These are phyloP conservation scores for Brassica nigra DNA, from an alignment of 345 rosid species.

Conservation along the genomic window DNA sequence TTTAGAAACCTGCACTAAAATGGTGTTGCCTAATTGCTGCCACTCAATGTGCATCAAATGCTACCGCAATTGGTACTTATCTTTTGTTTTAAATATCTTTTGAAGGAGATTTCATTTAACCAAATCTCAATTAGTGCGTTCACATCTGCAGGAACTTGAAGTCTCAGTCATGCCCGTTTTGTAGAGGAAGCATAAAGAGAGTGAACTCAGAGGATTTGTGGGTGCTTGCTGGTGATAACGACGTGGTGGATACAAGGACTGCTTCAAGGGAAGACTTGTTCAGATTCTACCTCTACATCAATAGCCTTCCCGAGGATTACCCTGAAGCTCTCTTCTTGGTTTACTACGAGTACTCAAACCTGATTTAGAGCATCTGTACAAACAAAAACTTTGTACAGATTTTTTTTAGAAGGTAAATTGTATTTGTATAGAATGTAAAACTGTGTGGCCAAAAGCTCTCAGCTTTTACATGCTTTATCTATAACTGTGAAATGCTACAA, in stretches of 20 bases:
- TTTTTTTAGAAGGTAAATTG: conserved; percentile 10
- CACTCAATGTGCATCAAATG: conserved; percentile 99
- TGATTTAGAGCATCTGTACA: conserved; percentile 38
- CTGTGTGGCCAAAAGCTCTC: conserved; percentile 33
- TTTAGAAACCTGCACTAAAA: conserved; percentile 89
- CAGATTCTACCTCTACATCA: conserved; percentile 81
- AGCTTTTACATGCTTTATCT: conserved; percentile 30
- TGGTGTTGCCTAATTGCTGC: conserved; percentile 94
- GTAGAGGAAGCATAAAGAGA: conserved; percentile 93
- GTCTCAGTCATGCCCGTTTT: conserved; percentile 98
- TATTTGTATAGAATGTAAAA: conserved; percentile 34
- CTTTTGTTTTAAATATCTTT: not conserved
- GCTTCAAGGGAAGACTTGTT: conserved; percentile 71
- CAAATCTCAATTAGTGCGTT: not conserved
- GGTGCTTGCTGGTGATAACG: conserved; percentile 89
- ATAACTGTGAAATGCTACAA: conserved; percentile 16
- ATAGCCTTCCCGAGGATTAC: conserved; percentile 77
- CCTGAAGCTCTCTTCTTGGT: conserved; percentile 89
- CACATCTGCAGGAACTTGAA: conserved; percentile 67
- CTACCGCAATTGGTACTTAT: conserved; percentile 92
- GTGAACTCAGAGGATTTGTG: conserved; percentile 96
- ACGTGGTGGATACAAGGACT: conserved; percentile 75
- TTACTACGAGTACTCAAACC: conserved; percentile 67
- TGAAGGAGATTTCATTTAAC: not conserved
- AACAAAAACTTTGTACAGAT: conserved; percentile 37